phyloP scores from a whole-genome alignment of 768 basidiomycete species.

The Macrolepiota albuminosa region DNA sequence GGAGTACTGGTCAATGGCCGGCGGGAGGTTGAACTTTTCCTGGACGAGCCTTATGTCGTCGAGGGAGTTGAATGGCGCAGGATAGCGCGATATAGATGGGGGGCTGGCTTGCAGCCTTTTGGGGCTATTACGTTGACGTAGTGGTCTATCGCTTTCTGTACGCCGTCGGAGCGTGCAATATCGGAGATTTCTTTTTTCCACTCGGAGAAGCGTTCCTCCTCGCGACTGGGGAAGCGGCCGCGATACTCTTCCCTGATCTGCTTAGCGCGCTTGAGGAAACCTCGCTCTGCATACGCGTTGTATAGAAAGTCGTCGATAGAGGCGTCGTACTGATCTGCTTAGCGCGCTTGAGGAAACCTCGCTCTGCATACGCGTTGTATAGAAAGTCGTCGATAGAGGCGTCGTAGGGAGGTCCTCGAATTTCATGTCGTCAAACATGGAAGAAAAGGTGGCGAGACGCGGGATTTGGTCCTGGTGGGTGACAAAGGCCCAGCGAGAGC shows the following conservation, averaged over 20 bases:
- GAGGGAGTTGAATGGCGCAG: slow-evolving; percentile 35
- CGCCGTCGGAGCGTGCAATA: slow-evolving; percentile 22
- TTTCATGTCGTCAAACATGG: slow-evolving; percentile 44
- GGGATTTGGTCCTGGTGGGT: slow-evolving; percentile 23
- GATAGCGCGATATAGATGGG: slow-evolving; percentile 33
- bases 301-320: slow-evolving; percentile 36
- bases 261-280: slow-evolving; percentile 29
- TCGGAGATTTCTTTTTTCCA: slow-evolving; percentile 13
- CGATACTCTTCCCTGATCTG: slow-evolving; percentile 36
- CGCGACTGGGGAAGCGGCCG: slow-evolving; percentile 19
- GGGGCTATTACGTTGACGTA: slow-evolving; percentile 24
- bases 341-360: slow-evolving; percentile 31
- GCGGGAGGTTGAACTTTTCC: slow-evolving; percentile 32
- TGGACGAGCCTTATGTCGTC: slow-evolving; percentile 40
- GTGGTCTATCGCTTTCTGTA: slow-evolving; percentile 28
- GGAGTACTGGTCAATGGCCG: slow-evolving; percentile 46
- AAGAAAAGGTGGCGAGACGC: slow-evolving; percentile 29
- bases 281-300: slow-evolving; percentile 37
- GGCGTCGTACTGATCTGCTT: slow-evolving; percentile 39
- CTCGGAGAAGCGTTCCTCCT: slow-evolving; percentile 10
- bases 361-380: slow-evolving; percentile 37
- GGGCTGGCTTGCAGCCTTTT: slow-evolving; percentile 26
- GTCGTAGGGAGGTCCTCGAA: slow-evolving; percentile 38
- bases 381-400: slow-evolving; percentile 35
- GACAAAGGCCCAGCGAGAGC: slow-evolving; percentile 31